phyloP scores from a whole-genome alignment of 768 basidiomycete species.

The Suillus luteus region DNA sequence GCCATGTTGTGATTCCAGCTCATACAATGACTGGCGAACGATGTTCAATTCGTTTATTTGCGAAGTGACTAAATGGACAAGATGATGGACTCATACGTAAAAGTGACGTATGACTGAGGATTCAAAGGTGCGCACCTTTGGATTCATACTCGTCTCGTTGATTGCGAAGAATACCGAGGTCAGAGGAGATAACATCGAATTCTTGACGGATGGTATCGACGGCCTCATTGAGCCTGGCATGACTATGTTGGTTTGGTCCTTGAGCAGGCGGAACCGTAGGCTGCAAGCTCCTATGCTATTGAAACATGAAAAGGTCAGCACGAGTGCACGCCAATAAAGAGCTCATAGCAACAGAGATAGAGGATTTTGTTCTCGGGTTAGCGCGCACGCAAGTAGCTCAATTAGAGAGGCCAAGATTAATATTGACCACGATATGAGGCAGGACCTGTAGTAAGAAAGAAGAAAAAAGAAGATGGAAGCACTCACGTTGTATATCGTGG shows the following conservation, averaged over 20 bases:
- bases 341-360: conserved; percentile 5
- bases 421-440: background rate
- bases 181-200: conserved; percentile 73
- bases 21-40: conserved; percentile 88
- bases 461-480: conserved; percentile 5
- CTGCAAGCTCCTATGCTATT: conserved; percentile 56
- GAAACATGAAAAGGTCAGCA: conserved; percentile 21
- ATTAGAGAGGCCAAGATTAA: background rate
- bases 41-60: conserved; percentile 91
- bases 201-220: conserved; percentile 83
- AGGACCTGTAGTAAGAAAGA: background rate
- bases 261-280: conserved; percentile 49
- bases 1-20: conserved; percentile 85
- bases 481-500: conserved; percentile 42
- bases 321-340: background rate
- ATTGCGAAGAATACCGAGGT: conserved; percentile 64
- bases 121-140: conserved; percentile 61
- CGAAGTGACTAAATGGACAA: conserved; percentile 52
- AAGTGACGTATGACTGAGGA: background rate
- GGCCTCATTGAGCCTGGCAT: conserved; percentile 66
- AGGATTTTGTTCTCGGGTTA: conserved; percentile 28
- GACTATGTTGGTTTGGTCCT: conserved; percentile 42
- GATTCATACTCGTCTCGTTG: conserved; percentile 90
- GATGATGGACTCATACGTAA: conserved; percentile 15
- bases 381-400: conserved; percentile 9